phyloP scores from a whole-genome alignment of 805 yeast species.

The Kodamaea kaohsiungensis region DNA sequence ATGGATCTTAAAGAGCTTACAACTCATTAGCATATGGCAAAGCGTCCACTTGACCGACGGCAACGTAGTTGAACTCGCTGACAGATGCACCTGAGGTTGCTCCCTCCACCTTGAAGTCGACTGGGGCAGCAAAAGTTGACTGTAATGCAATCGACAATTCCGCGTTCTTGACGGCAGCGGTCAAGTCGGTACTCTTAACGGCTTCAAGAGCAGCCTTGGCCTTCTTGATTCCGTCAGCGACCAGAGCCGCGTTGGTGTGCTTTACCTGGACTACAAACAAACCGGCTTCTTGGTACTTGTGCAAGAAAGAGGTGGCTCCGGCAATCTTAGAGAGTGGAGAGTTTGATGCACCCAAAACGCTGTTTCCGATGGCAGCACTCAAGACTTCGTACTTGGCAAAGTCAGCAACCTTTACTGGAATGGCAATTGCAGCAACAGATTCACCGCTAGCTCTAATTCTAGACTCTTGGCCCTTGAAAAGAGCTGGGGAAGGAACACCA shows the following conservation, averaged over 20 bases:
- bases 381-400: slow-evolving; percentile 70
- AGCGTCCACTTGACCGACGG: slow-evolving; percentile 82
- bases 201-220: slow-evolving; percentile 47
- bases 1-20: slow-evolving; percentile 33
- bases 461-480: slow-evolving; percentile 64
- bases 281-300: slow-evolving; percentile 75
- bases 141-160: slow-evolving; percentile 45
- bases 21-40: slow-evolving; percentile 91
- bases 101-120: slow-evolving; percentile 31
- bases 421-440: slow-evolving; percentile 76
- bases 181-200: slow-evolving; percentile 51
- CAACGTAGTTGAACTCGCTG: slow-evolving; percentile 77
- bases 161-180: slow-evolving; percentile 48
- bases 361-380: slow-evolving; percentile 63
- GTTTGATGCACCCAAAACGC: slow-evolving; percentile 56
- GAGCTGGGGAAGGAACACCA: slow-evolving; percentile 35
- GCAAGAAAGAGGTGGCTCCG: slow-evolving; percentile 54
- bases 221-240: slow-evolving; percentile 44
- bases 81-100: slow-evolving; percentile 40
- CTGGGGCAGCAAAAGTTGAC: slow-evolving; percentile 32
- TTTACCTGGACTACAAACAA: slow-evolving; percentile 71
- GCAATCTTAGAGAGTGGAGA: slow-evolving; percentile 50
- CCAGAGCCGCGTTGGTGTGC: slow-evolving; percentile 44
- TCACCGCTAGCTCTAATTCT: slow-evolving; percentile 65
- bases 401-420: slow-evolving; percentile 67